Evolutionary conservation across 108 stramenopile genomes (phyloP).

Genomic region (Chaetoceros tenuissimus): DNA sequence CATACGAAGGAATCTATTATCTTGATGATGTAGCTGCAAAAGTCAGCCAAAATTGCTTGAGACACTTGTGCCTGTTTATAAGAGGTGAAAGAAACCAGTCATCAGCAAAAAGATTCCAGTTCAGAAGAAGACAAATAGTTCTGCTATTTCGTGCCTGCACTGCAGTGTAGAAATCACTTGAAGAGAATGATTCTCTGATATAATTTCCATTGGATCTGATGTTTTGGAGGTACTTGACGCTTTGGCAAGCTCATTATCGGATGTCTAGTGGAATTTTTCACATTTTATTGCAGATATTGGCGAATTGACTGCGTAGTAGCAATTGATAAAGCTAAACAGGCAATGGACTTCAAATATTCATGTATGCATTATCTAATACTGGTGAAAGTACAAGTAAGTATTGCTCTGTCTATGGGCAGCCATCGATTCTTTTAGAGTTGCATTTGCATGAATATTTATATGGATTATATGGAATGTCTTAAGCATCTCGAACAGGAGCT

Average conservation of each 20-base stretch:
- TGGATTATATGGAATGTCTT: slow-evolving; percentile 48
- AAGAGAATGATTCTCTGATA: slow-evolving; percentile 63
- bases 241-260: slow-evolving; percentile 41
- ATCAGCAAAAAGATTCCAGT: slow-evolving; percentile 40
- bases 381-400: slow-evolving; percentile 80
- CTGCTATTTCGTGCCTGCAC: slow-evolving; percentile 41
- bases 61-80: no score
- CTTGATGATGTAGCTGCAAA: slow-evolving; percentile 15
- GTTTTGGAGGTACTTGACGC: slow-evolving; percentile 54
- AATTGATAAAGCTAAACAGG: slow-evolving; percentile 57
- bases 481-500: slow-evolving; percentile 79
- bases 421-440: slow-evolving; percentile 47
- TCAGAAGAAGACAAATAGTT: slow-evolving; percentile 42
- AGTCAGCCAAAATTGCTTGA: no score
- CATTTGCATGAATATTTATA: slow-evolving; percentile 56
- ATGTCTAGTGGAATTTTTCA: slow-evolving; percentile 40
- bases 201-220: slow-evolving; percentile 52
- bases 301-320: slow-evolving; percentile 77
- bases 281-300: slow-evolving; percentile 53
- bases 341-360: slow-evolving; percentile 74
- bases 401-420: slow-evolving; percentile 62
- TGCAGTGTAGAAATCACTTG: slow-evolving; percentile 19
- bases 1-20: no score
- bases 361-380: slow-evolving; percentile 64
- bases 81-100: no score